Conservation (phyloP, 306 rosid genomes). For the Lathyrus oleraceus region DNA sequence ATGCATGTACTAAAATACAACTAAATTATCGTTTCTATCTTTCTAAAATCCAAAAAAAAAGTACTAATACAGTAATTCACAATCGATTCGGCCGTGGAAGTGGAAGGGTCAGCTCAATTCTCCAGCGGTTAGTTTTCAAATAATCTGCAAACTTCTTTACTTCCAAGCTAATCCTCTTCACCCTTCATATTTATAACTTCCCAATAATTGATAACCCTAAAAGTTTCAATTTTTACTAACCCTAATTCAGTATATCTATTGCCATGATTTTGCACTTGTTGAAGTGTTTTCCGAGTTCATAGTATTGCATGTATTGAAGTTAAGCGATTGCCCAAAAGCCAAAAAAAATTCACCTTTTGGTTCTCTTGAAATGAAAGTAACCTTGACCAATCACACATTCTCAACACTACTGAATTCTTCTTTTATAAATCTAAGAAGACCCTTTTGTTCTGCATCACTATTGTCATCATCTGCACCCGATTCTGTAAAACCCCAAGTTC, state of each 20-base stretch:
- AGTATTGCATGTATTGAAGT: neutral
- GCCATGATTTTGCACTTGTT: neutral
- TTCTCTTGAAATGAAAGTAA: slow-evolving; percentile 52
- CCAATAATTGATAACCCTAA: neutral
- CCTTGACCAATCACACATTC: slow-evolving; percentile 39
- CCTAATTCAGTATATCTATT: neutral
- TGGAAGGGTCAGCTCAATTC: too few relatives aligned
- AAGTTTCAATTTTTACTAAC: neutral
- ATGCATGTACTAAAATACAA: too few relatives aligned
- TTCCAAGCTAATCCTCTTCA: too few relatives aligned
- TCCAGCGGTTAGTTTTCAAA: too few relatives aligned
- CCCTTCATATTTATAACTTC: too few relatives aligned
- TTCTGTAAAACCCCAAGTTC: slow-evolving; percentile 53
- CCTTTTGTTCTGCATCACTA: slow-evolving; percentile 39
- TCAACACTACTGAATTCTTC: slow-evolving; percentile 36
- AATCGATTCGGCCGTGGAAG: too few relatives aligned
- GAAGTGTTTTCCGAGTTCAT: neutral
- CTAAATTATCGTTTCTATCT: too few relatives aligned
- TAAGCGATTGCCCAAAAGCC: neutral
- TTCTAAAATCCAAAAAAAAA: too few relatives aligned
- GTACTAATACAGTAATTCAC: too few relatives aligned
- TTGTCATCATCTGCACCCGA: slow-evolving; percentile 28
- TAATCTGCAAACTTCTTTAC: too few relatives aligned
- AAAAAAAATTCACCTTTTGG: slow-evolving; percentile 25
- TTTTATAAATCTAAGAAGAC: slow-evolving; percentile 28